phyloP scores from a whole-genome alignment of 179 eudicot species.

The Beta lomatogona region DNA sequence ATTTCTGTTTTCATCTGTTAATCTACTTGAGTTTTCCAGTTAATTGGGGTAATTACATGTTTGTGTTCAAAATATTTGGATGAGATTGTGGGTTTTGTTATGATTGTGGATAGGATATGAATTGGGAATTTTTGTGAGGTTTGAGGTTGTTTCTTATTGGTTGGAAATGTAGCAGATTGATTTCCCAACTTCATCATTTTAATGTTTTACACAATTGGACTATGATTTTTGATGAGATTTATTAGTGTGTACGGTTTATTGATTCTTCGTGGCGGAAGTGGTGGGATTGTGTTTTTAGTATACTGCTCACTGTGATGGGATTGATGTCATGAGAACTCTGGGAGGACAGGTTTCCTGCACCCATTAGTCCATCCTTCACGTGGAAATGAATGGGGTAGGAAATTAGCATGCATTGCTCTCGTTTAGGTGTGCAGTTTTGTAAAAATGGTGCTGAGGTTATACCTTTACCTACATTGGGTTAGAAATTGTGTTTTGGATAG shows the following conservation, averaged over 20 bases:
- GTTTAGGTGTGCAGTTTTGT: background rate
- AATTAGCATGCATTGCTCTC: background rate
- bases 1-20: background rate
- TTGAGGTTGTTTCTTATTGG: background rate
- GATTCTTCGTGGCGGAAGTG: background rate
- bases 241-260: background rate
- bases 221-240: background rate
- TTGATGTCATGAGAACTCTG: background rate
- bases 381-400: background rate
- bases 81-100: constrained; percentile 1
- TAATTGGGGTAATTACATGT: background rate
- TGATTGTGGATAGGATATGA: constrained; percentile 14
- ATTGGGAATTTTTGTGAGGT: background rate
- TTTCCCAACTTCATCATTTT: background rate
- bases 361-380: background rate
- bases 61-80: constrained; percentile 6
- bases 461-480: background rate
- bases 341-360: background rate
- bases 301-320: background rate
- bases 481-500: background rate
- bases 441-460: background rate
- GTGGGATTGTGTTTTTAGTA: background rate
- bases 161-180: background rate
- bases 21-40: background rate
- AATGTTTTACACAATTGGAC: background rate